A percentile compares a stretch with the other conserved stretches of the same genome.
Evolutionary conservation across 1,284 basidiomycete species (phyloP).

Genomic region (Anthracocystis setariae): DNA sequence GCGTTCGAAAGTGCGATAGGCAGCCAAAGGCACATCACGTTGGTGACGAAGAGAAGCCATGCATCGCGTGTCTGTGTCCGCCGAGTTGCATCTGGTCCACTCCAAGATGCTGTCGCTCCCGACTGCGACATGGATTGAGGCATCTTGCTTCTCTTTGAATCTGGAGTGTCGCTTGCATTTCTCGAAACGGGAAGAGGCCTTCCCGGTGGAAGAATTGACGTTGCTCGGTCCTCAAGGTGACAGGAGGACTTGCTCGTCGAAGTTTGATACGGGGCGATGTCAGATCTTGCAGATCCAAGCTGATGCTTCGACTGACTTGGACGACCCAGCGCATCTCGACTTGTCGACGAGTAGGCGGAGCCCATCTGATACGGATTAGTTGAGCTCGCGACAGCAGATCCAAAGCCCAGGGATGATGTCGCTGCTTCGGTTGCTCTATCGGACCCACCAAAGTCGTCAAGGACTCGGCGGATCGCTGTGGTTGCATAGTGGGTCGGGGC

Average conservation of each 20-base stretch:
- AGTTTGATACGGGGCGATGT: not conserved
- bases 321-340: slow-evolving; percentile 10
- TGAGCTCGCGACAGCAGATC: slow-evolving; percentile 25
- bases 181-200: not conserved
- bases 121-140: not conserved
- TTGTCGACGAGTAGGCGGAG: slow-evolving; percentile 7
- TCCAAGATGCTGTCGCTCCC: too few relatives aligned
- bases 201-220: not conserved
- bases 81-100: not conserved
- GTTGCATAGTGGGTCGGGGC: slow-evolving; percentile 3
- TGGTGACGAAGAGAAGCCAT: not conserved
- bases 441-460: slow-evolving; percentile 4
- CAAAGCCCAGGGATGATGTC: slow-evolving; percentile 13
- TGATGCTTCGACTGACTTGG: not conserved
- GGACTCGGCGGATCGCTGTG: slow-evolving; percentile 1
- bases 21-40: slow-evolving; percentile 12
- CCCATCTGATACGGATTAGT: slow-evolving; percentile 24
- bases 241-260: slow-evolving; percentile 10
- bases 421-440: slow-evolving; percentile 9
- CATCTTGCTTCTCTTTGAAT: not conserved
- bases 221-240: not conserved
- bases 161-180: not conserved
- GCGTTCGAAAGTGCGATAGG: slow-evolving; percentile 5
- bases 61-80: not conserved
- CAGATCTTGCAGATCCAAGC: not conserved